Evolutionary conservation across 768 basidiomycete species (phyloP).

Genomic region (Termitomyces sp.): DNA sequence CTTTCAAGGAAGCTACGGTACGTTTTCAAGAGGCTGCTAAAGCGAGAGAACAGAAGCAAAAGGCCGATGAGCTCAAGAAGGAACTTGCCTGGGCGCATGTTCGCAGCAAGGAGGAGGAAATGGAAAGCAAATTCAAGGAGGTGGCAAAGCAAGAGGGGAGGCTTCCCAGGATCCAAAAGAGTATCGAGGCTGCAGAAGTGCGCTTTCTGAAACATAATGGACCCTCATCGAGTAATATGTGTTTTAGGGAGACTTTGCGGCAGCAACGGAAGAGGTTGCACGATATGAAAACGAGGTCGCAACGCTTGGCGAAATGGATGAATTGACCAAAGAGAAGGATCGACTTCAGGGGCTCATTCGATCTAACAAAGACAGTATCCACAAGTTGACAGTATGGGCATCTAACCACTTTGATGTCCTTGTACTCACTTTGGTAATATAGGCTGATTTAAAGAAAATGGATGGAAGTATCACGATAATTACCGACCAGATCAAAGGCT

Average conservation of each 20-base stretch:
- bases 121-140: constrained; percentile 32
- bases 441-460: constrained; percentile 53
- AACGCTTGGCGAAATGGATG: constrained; percentile 26
- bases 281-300: constrained; percentile 24
- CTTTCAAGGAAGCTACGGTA: constrained; percentile 49
- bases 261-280: constrained; percentile 25
- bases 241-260: constrained; percentile 25
- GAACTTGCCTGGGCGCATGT: constrained; percentile 91
- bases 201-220: constrained; percentile 2
- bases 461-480: constrained; percentile 29
- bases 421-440: neutral
- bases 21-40: constrained; percentile 72
- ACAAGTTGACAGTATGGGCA: constrained; percentile 37
- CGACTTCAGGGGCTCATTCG: constrained; percentile 43
- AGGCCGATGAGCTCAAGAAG: constrained; percentile 65
- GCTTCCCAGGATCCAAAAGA: constrained; percentile 33
- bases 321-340: constrained; percentile 33
- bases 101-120: constrained; percentile 57
- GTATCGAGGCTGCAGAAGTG: constrained; percentile 30
- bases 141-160: constrained; percentile 28
- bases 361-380: constrained; percentile 38
- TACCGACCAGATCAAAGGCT: constrained; percentile 28
- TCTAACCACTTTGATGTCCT: neutral
- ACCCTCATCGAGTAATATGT: neutral
- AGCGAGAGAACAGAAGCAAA: constrained; percentile 65